Conservation (phyloP, 306 rosid species). For the Crotalaria pallida region DNA sequence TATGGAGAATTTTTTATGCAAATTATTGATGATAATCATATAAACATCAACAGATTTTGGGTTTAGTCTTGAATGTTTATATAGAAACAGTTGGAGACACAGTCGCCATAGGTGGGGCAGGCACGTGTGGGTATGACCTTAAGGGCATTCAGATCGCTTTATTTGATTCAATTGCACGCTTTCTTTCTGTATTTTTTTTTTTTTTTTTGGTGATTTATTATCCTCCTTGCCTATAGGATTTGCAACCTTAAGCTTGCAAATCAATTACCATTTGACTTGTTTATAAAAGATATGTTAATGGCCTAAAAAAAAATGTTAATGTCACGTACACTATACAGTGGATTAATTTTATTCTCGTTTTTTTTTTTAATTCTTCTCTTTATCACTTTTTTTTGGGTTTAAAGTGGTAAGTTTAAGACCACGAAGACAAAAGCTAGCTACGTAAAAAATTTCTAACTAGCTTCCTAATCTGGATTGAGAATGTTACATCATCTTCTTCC, state of each 20-base stretch:
- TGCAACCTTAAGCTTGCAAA: conserved; percentile 9
- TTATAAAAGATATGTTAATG: not conserved
- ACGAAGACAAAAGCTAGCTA: not conserved
- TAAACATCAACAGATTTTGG: conserved; percentile 17
- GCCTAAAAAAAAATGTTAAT: too few species aligned
- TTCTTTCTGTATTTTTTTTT: conserved; percentile 46
- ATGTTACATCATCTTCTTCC: not conserved
- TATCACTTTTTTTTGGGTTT: not conserved
- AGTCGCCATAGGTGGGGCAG: conserved; percentile 56
- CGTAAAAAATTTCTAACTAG: not conserved
- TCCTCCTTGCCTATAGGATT: conserved; percentile 21
- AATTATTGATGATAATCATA: conserved; percentile 36
- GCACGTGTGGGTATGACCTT: conserved; percentile 52
- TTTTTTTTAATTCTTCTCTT: not conserved
- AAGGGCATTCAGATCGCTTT: conserved; percentile 9
- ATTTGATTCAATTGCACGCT: conserved; percentile 43
- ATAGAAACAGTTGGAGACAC: conserved; percentile 47
- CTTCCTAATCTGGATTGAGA: not conserved
- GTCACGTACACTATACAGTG: not conserved
- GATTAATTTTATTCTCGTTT: not conserved
- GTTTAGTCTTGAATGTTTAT: conserved; percentile 27
- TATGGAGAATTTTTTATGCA: conserved; percentile 2
- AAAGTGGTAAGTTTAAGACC: not conserved
- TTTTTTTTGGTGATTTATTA: conserved; percentile 28
- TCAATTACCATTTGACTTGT: not conserved